Evolutionary conservation across 1,284 basidiomycete genomes (phyloP), one percentile per base, ranked within the genome.

Genomic region (Ganoderma meredithae): DNA sequence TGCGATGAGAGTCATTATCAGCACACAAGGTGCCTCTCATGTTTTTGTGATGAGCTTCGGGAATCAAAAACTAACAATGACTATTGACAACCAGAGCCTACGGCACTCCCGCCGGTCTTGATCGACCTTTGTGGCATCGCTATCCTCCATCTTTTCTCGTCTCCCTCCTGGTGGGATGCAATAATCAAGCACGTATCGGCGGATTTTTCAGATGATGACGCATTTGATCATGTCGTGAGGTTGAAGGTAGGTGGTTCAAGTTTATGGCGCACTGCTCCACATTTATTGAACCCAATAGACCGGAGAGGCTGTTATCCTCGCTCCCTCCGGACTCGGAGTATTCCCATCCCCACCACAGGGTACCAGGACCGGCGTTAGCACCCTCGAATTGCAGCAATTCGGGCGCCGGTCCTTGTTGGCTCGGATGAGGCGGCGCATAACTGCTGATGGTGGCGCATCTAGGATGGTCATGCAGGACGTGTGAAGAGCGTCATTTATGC

Each of bases 131-230:
- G 90, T 62, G 85, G 85, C 0, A 81, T 92, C 0, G 80, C 87
- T 0, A 84, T 93, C 13, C 74, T 92, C 7, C 92, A 93, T 71
- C 83, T 91, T 0, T 93, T 93, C 77, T 91, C 90, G 0, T 92
- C 91, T 0, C 88, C 90, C 0, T 81, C 88, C 0, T 93, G 91
- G 91, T 90, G 89, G 86, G 82, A 88, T 0, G 90, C 92, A 71
- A 77, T 93, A 0, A 79, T 83, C 1, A 85, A 88, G 43, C 91
- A 92, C 72, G 87, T 92, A 4, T 87, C 89, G 0, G 88, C 89
- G 0, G 84, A 90, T 69, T 83, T 91, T 63, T 83, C 84, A 0
- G 76, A 81, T 5, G 82, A 82, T 1, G 87, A 90, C 55, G 88
- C 86, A 0, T 92, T 93, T 69, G 88, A 92, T 71, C 82, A 85